Percentiles rank a stretch among this genome's conserved stretches.
Conservation (phyloP, 1,284 basidiomycete genomes). For the Leccinum ponderosum region DNA sequence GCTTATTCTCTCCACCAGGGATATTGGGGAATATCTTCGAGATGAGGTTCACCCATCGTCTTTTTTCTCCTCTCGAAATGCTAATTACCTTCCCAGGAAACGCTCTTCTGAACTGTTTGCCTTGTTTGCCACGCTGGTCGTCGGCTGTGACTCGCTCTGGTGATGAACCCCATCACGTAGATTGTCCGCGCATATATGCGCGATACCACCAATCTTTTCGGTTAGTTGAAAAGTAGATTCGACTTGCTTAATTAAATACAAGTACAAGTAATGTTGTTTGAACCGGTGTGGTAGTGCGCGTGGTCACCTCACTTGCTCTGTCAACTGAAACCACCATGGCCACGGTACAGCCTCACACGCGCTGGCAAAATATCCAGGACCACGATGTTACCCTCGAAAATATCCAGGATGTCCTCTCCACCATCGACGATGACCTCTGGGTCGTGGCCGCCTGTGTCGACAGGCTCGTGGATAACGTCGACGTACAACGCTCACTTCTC, state of each 20-base stretch:
- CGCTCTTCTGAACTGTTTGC: conserved; percentile 52
- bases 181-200: neutral
- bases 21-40: conserved; percentile 94
- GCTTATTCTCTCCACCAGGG: conserved; percentile 47
- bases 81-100: conserved; percentile 52
- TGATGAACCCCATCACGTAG: conserved; percentile 14
- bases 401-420: conserved; percentile 50
- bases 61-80: conserved; percentile 4
- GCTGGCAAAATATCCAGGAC: conserved; percentile 60
- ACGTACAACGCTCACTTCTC: conserved; percentile 57
- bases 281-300: neutral
- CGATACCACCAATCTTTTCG: conserved; percentile 7
- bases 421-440: conserved; percentile 69
- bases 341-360: conserved; percentile 39
- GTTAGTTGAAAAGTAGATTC: conserved; percentile 34
- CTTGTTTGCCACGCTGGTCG: conserved; percentile 4
- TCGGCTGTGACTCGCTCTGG: conserved; percentile 17
- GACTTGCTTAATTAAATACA: neutral
- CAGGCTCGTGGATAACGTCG: conserved; percentile 58
- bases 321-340: conserved; percentile 16
- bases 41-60: conserved; percentile 70
- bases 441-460: conserved; percentile 70
- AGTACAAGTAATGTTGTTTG: neutral
- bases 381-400: conserved; percentile 51
- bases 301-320: neutral